Percentiles rank a stretch among this genome's conserved stretches.
Conservation (phyloP, 495 filamentous ascomycete genomes). For the Pseudoneurospora amorphoporcata region DNA sequence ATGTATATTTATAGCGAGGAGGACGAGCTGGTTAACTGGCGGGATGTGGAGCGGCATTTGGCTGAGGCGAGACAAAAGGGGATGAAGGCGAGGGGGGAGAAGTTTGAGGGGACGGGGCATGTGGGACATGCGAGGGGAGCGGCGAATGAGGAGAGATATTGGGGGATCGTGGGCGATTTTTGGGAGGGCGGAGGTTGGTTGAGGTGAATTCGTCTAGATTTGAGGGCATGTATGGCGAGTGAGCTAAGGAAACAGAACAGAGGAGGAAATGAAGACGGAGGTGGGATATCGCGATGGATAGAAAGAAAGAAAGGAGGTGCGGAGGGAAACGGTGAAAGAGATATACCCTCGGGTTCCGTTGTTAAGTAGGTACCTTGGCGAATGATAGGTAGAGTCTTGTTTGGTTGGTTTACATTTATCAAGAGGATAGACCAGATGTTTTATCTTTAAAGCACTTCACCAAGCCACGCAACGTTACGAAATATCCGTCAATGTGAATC, state of each 20-base stretch:
- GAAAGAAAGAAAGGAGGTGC: not conserved
- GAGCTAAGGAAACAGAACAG: not conserved
- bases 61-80: constrained; percentile 21
- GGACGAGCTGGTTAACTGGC: constrained; percentile 31
- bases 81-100: constrained; percentile 23
- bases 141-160: constrained; percentile 30
- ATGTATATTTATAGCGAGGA: constrained; percentile 32
- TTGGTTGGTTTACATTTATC: too few relatives aligned
- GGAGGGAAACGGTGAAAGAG: not conserved
- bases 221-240: not conserved
- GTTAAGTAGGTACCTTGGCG: too few relatives aligned
- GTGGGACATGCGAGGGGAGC: constrained; percentile 28
- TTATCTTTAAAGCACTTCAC: too few relatives aligned
- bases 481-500: too few relatives aligned
- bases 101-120: constrained; percentile 28
- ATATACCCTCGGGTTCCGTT: not conserved
- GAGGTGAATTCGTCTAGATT: not conserved
- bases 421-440: too few relatives aligned
- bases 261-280: not conserved
- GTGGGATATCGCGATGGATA: too few relatives aligned
- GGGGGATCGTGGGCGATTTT: constrained; percentile 24
- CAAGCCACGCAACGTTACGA: too few relatives aligned
- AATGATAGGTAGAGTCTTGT: too few relatives aligned
- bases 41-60: constrained; percentile 31
- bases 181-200: constrained; percentile 21